phyloP scores from a whole-genome alignment of 495 filamentous ascomycete genomes.

The Cudoniella acicularis region DNA sequence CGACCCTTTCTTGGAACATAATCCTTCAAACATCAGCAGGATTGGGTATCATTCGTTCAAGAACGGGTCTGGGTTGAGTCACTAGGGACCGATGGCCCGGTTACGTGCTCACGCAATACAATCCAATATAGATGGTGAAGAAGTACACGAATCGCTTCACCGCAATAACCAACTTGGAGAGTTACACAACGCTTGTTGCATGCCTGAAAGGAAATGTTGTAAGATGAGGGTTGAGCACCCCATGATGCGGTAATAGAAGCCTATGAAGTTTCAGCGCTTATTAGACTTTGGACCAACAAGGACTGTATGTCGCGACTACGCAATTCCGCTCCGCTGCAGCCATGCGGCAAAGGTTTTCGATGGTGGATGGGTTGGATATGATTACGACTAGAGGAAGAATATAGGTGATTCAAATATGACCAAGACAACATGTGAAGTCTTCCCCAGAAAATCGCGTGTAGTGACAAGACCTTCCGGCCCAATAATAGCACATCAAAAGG shows the following conservation, averaged over 20 bases:
- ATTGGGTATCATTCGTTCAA: neutral
- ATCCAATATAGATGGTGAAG: neutral
- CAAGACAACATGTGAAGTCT: no score
- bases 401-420: no score
- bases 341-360: neutral
- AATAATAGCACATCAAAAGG: neutral
- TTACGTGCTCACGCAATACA: neutral
- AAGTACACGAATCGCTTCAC: neutral
- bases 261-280: neutral
- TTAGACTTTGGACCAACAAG: neutral
- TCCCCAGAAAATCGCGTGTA: neutral
- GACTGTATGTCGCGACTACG: neutral
- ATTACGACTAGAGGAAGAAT: neutral
- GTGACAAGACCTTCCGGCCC: no score
- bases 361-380: neutral
- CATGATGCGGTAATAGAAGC: neutral
- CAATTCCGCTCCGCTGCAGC: neutral
- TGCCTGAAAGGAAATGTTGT: neutral
- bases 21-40: neutral
- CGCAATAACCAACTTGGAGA: neutral
- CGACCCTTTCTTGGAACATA: neutral
- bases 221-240: neutral
- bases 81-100: neutral
- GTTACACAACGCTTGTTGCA: neutral
- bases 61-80: neutral